Evolutionary conservation across 2,329 filamentous ascomycete species (phyloP), one percentile per base, ranked within the genome.

Genomic region (Ceratocystiopsis brevicomis): DNA sequence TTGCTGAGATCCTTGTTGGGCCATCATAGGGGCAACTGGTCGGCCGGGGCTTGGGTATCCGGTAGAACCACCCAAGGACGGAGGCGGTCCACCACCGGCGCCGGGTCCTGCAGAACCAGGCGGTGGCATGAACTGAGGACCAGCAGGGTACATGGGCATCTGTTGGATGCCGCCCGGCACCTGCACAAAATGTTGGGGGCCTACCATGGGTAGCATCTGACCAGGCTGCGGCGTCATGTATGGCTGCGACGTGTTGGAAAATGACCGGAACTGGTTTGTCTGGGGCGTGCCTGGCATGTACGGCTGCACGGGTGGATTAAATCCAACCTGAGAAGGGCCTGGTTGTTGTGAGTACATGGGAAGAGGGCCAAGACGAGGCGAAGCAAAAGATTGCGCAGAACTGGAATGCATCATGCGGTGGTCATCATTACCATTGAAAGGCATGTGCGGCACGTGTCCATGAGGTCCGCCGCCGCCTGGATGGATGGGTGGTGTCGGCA

Each of bases 1-100:
- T 58, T 93, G 87, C 55, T 95, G 88, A 25, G 87, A 95, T 44
- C 84, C 84, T 62, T 94, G 85, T 51, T 87, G 87, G 54, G 79
- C 82, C 88, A 96, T 96, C 78, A 92, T 85, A 2, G 84, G 79
- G 13, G 90, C 58, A 25, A 47, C 47, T 2, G 78, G 77, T 40
- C 86, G 75, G 45, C 84, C 78, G 1, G 88, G 88, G 56, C 88
- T 95, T n/a, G 85, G 82, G 55, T 83, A 94, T 15, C 85, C 84
- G 52, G 78, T 81, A 9, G 73, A 68, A 38, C 73, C 81, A 17
- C 79, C 74, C 44, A 76, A 69, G 10, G 64, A 60, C 50, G 75
- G 73, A 25, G 70, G 72, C 16, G 68, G 40, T 5, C 45, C 45
- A 12, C 44, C 43, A 11, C 42, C 44, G 14, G 37, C 39, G 17